These are phyloP conservation scores for Selenicereus undatus DNA, from an alignment of 148 eudicot genomes.

Conservation along the genomic window DNA sequence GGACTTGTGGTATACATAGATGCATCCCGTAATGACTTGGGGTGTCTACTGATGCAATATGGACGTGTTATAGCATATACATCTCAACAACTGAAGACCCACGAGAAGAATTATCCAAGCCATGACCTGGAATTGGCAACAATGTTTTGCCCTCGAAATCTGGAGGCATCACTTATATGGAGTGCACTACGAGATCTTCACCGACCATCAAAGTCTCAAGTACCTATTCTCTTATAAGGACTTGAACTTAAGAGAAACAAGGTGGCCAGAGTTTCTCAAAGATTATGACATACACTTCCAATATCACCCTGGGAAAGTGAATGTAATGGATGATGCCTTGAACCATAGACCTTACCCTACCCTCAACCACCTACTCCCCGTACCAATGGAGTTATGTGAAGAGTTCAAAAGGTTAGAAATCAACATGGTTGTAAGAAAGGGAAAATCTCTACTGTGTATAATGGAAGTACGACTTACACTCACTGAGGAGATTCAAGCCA, in stretches of 20 bases:
- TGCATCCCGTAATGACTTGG: background rate
- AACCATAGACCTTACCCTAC: background rate
- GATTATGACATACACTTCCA: background rate
- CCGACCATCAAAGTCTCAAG: no score
- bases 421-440: no score
- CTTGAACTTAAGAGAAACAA: background rate
- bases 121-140: background rate
- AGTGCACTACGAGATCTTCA: no score
- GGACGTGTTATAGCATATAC: background rate
- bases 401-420: no score
- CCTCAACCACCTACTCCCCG: no score
- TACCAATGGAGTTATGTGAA: no score
- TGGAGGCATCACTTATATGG: no score
- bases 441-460: no score
- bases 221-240: background rate
- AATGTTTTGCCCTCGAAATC: no score
- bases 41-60: slow-evolving; percentile 2
- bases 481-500: no score
- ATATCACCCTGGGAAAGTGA: background rate
- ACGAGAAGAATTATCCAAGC: background rate
- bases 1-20: background rate
- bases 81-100: background rate
- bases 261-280: background rate
- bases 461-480: no score
- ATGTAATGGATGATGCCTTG: background rate